phyloP scores from a whole-genome alignment of 371 early-diverging fungal genomes.

The Fennellomyces sp. region DNA sequence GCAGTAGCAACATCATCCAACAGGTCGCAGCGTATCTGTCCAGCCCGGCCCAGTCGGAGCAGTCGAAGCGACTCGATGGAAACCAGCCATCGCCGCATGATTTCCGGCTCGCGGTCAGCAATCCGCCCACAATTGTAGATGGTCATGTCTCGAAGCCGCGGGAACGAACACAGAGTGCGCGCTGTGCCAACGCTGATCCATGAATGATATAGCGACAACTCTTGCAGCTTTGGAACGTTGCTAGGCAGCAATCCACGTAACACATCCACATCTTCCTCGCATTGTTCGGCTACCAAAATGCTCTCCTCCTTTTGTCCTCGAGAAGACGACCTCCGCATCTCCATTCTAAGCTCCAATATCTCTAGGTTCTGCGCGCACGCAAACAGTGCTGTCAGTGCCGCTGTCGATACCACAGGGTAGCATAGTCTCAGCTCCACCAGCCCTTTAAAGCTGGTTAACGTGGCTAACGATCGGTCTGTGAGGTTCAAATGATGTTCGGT shows the following conservation, averaged over 20 bases:
- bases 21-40: conserved; percentile 10
- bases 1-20: conserved; percentile 11
- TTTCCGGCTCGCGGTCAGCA: conserved; percentile 11
- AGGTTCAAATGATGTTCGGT: conserved; percentile 18
- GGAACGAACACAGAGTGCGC: conserved; percentile 2
- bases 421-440: conserved; percentile 22
- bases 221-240: not conserved
- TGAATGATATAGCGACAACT: conserved; percentile 9
- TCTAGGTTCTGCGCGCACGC: conserved; percentile 3
- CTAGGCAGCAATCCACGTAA: not conserved
- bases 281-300: not conserved
- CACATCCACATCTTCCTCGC: conserved; percentile 3
- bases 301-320: not conserved
- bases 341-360: conserved; percentile 19
- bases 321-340: conserved; percentile 2
- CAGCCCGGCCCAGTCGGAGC: conserved; percentile 7
- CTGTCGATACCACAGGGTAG: conserved; percentile 12
- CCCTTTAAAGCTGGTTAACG: conserved; percentile 7
- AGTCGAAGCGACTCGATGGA: not conserved
- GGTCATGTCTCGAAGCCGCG: conserved; percentile 2
- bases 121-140: conserved; percentile 13
- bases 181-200: conserved; percentile 14
- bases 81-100: conserved; percentile 9
- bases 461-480: conserved; percentile 3
- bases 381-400: conserved; percentile 10